Conservation (phyloP, 768 basidiomycete species). For the Kwoniella sp. region DNA sequence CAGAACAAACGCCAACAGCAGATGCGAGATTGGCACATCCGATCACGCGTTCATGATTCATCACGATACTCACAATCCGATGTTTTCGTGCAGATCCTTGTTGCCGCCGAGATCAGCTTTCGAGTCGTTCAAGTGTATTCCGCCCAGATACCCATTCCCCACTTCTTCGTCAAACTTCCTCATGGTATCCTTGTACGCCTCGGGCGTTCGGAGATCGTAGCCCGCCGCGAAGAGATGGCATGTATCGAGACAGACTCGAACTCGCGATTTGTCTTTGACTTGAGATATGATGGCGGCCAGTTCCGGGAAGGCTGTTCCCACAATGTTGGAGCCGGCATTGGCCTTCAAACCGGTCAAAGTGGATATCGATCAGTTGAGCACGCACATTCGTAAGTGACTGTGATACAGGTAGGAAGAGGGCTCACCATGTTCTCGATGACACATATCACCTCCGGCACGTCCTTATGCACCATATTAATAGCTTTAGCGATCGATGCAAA, state of each 20-base stretch:
- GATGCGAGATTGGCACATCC: neutral
- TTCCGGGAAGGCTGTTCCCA: slow-evolving; percentile 73
- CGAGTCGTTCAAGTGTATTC: slow-evolving; percentile 85
- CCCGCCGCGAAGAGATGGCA: slow-evolving; percentile 84
- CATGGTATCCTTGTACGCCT: slow-evolving; percentile 74
- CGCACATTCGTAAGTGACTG: no score
- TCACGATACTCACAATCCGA: slow-evolving; percentile 68
- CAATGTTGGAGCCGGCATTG: slow-evolving; percentile 71
- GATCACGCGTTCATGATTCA: no score
- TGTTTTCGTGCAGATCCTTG: slow-evolving; percentile 80
- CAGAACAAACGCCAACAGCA: neutral
- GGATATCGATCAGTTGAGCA: no score
- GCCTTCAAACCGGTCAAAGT: slow-evolving; percentile 60
- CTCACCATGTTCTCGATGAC: slow-evolving; percentile 84
- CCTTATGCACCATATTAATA: slow-evolving; percentile 72
- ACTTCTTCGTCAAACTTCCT: slow-evolving; percentile 68
- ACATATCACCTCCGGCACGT: slow-evolving; percentile 64
- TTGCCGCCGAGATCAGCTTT: slow-evolving; percentile 65
- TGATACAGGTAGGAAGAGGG: neutral
- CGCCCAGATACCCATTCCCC: slow-evolving; percentile 72
- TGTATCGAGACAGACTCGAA: slow-evolving; percentile 84
- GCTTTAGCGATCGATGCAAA: slow-evolving; percentile 69
- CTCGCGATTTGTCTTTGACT: slow-evolving; percentile 72
- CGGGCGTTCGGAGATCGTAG: slow-evolving; percentile 74
- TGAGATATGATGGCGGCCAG: slow-evolving; percentile 68